Base-by-base conservation (phyloP, 2,329 filamentous ascomycete species). In the Kalaharituber pfeilii region DNA sequence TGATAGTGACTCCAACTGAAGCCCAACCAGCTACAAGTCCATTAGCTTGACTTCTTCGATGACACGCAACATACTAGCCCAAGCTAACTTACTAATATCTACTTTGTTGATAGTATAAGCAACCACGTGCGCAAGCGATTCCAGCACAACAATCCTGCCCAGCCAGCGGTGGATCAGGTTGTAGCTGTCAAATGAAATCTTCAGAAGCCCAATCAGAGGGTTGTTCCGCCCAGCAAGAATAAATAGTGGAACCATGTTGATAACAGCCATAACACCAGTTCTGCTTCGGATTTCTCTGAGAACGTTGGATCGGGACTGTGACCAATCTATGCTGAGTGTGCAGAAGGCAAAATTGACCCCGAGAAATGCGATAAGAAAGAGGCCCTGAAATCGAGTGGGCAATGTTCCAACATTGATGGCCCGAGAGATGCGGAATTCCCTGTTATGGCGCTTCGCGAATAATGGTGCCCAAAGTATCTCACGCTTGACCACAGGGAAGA, bases 161-260 rank as follows among this genome's bases (percentile, higher is more conserved):
- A 86, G 76, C 84, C 84, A 88, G 58, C 84, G 77, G 68, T 89
- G 84, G 55, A 88, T 72, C 57, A 89, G 69, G 70, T 88, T 89
- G 73, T 84, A 87, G 1, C 82, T 86, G 67, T 89, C 84, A 67
- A 87, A 89, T 3, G 81, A 84, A 59, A 88, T 79, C 57, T 79
- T 79, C 52, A 85, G 73, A 60, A 83, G 71, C 57, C 73, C 72
- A 65, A 88, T 86, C 60, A 89, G 72, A 22, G 82, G 82, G 69
- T 88, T 88, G 70, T 87, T 88, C 62, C 84, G 75, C 42, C 81
- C 80, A 49, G 82, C 81, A 66, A 87, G 73, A 50, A 87, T 67
- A 68, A 87, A 83, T 3, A 88, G 71, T 1, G 84, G 84, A 57
- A 81, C 73, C 83, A 88, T 84, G 71, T 89, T 89, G 66, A 85